Evolutionary conservation across 2,329 filamentous ascomycete genomes (phyloP).

Genomic region (Alternaria alternata): DNA sequence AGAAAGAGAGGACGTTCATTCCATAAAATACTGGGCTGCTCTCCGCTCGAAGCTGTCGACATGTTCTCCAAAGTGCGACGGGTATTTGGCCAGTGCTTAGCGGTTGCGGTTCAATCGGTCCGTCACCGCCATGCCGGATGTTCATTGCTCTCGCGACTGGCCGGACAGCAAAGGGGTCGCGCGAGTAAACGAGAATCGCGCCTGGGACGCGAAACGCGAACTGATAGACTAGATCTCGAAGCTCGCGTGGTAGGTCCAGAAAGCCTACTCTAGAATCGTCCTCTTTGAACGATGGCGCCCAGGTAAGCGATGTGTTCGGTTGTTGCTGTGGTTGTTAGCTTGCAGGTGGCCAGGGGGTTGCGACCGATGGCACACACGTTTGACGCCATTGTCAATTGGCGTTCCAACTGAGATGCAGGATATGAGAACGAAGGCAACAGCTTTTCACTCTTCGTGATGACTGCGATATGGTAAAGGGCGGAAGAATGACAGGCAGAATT

Average conservation of each 20-base stretch:
- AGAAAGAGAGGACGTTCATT: constrained; percentile 55
- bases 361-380: neutral
- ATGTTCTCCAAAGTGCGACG: constrained; percentile 45
- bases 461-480: neutral
- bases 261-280: constrained; percentile 25
- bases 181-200: constrained; percentile 40
- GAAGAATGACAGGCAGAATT: neutral
- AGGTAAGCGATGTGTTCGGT: constrained; percentile 17
- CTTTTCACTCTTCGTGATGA: neutral
- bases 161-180: constrained; percentile 21
- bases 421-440: neutral
- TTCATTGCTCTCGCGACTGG: constrained; percentile 29
- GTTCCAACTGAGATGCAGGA: neutral
- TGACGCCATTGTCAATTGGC: neutral
- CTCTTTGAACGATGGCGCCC: constrained; percentile 33
- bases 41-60: constrained; percentile 54
- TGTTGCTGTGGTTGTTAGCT: constrained; percentile 13
- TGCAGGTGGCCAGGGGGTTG: neutral
- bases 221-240: constrained; percentile 39
- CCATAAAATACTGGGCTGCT: constrained; percentile 57
- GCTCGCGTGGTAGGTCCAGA: constrained; percentile 44
- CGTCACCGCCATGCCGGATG: constrained; percentile 34
- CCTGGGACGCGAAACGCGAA: constrained; percentile 34
- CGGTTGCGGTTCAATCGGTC: constrained; percentile 33
- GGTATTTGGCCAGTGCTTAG: constrained; percentile 26